Conservation (phyloP, 2,329 filamentous ascomycete genomes). For the Tolypocladium tropicale region DNA sequence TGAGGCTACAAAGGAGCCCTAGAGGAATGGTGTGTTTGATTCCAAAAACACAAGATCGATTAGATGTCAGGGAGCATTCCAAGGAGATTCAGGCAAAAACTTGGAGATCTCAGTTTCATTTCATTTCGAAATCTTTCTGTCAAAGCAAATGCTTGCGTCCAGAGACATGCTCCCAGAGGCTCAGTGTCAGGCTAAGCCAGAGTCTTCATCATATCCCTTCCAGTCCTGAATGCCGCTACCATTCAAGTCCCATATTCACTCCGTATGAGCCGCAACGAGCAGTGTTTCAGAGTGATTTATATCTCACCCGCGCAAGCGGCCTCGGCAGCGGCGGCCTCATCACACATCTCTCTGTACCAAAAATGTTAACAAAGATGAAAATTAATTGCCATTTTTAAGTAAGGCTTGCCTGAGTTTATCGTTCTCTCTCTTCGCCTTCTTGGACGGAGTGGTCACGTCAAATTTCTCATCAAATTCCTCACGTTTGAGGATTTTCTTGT, state of each 20-base stretch:
- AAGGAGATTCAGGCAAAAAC: too few relatives aligned
- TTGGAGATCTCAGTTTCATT: not conserved
- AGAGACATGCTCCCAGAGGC: not conserved
- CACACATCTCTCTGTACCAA: not conserved
- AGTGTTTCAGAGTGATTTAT: not conserved
- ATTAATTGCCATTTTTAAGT: not conserved
- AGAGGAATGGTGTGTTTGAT: not conserved
- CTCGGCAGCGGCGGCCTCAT: not conserved
- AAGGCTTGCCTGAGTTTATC: not conserved
- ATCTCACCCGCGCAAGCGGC: not conserved
- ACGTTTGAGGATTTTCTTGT: constrained; percentile 13
- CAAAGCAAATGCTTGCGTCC: not conserved
- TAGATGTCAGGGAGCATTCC: not conserved
- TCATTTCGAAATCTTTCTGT: too few relatives aligned
- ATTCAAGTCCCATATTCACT: not conserved
- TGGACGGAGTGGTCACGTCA: constrained; percentile 2
- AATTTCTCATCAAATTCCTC: constrained; percentile 9
- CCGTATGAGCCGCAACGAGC: not conserved
- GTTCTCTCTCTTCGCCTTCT: constrained; percentile 10
- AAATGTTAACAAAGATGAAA: not conserved
- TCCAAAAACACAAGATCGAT: not conserved
- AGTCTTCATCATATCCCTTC: not conserved
- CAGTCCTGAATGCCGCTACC: not conserved
- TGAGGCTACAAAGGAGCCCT: not conserved
- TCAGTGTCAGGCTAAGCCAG: not conserved